A percentile compares a stretch with the other conserved stretches of the same genome.
Conservation (phyloP, 2,329 filamentous ascomycete species). For the Colletotrichum lupini region DNA sequence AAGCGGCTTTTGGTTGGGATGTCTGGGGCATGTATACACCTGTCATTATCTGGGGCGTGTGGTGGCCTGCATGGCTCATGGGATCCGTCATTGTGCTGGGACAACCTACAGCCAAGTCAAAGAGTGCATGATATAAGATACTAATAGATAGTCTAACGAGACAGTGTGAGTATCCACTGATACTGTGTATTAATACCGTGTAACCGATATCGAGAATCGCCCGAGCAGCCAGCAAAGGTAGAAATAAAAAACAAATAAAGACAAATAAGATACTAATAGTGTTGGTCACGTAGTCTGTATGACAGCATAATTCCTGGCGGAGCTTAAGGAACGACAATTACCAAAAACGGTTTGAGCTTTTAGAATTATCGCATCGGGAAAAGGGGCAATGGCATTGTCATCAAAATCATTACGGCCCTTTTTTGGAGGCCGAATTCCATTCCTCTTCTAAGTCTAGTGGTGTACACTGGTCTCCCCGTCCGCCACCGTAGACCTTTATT, state of each 20-base stretch:
- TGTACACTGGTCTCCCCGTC: conserved; percentile 30
- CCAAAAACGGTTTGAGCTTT: neutral
- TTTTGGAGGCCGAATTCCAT: conserved; percentile 10
- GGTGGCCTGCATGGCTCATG: conserved; percentile 92
- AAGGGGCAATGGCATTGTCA: conserved; percentile 10
- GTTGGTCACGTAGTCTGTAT: neutral
- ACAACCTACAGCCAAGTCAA: conserved; percentile 4
- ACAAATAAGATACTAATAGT: neutral
- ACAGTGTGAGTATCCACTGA: too few relatives aligned
- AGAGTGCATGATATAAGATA: neutral
- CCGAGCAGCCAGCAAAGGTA: too few relatives aligned
- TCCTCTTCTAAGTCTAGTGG: conserved; percentile 31
- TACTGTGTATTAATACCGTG: too few relatives aligned
- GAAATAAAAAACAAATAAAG: rapidly evolving
- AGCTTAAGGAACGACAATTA: neutral
- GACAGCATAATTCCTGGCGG: neutral
- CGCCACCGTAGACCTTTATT: conserved; percentile 12
- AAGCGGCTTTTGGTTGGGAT: conserved; percentile 88
- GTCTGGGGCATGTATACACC: conserved; percentile 91
- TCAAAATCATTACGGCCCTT: conserved; percentile 27
- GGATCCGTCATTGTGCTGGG: conserved; percentile 68
- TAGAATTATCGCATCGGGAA: neutral
- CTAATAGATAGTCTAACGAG: too few relatives aligned
- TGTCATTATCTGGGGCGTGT: conserved; percentile 91
- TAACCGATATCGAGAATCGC: too few relatives aligned